phyloP scores from a whole-genome alignment of 2,329 filamentous ascomycete genomes.

The Fusarium ramigenum region DNA sequence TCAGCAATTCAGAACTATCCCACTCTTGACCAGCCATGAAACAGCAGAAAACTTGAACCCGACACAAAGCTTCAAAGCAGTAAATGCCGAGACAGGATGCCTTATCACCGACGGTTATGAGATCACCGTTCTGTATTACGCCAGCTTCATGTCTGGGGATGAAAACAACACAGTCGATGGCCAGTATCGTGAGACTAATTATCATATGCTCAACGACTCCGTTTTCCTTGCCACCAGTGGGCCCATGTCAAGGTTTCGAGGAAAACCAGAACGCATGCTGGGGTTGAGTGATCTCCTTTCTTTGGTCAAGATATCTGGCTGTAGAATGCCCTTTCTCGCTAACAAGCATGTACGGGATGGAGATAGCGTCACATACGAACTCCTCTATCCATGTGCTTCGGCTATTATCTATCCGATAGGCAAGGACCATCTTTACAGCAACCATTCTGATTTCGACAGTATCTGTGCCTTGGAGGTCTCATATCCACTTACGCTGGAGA shows the following conservation, averaged over 20 bases:
- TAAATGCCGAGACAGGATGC: slow-evolving; percentile 6
- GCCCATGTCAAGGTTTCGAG: background rate
- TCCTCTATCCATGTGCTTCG: slow-evolving; percentile 2
- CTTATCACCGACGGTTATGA: slow-evolving; percentile 14
- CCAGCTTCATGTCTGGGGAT: background rate
- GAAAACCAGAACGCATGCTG: background rate
- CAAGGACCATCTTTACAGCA: background rate
- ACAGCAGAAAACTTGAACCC: background rate
- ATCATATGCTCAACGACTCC: background rate
- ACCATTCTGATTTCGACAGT: background rate
- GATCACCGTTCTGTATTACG: background rate
- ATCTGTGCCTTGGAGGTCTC: background rate
- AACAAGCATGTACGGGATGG: background rate
- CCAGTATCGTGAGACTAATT: background rate
- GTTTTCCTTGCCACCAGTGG: slow-evolving; percentile 3
- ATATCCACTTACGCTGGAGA: background rate
- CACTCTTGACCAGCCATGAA: background rate
- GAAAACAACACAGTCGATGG: background rate
- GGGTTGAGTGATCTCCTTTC: background rate
- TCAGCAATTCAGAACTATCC: background rate
- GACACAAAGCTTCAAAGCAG: background rate
- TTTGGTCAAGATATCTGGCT: background rate
- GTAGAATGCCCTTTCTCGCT: background rate
- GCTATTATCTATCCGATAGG: background rate
- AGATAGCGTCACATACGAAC: background rate